Evolutionary conservation across 2,329 filamentous ascomycete genomes (phyloP).

Genomic region (Trichoderma brevicompactum): DNA sequence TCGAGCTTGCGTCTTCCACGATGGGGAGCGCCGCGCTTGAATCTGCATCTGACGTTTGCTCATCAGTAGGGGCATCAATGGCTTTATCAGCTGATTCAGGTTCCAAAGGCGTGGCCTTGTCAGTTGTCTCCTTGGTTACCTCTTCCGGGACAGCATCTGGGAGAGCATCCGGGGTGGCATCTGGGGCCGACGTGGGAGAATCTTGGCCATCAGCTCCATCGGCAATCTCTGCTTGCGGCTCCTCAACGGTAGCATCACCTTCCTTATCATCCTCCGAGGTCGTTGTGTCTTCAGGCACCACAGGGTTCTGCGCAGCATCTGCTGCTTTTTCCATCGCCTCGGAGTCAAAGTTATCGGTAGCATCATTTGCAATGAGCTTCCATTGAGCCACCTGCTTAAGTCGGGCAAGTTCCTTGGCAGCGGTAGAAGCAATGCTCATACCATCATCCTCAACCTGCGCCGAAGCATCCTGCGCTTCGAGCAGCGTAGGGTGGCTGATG

Average conservation of each 20-base stretch:
- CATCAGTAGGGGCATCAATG: slow-evolving; percentile 3
- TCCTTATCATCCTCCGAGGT: slow-evolving; percentile 33
- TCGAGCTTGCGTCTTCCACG: slow-evolving; percentile 5
- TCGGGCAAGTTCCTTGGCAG: slow-evolving; percentile 77
- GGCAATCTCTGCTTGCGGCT: slow-evolving; percentile 30
- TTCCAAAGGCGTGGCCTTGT: background rate
- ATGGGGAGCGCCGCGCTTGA: background rate
- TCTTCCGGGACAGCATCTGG: slow-evolving; percentile 28
- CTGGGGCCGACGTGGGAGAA: slow-evolving; percentile 29
- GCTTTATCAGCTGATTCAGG: slow-evolving; percentile 34
- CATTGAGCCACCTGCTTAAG: slow-evolving; percentile 83
- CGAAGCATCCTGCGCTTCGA: slow-evolving; percentile 68
- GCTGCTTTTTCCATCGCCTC: slow-evolving; percentile 64
- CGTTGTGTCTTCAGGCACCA: slow-evolving; percentile 31
- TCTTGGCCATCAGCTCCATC: slow-evolving; percentile 27
- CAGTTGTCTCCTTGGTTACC: background rate
- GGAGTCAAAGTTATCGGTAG: slow-evolving; percentile 77
- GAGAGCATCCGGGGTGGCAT: slow-evolving; percentile 29
- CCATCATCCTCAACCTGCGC: slow-evolving; percentile 74
- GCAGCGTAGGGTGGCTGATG: slow-evolving; percentile 71
- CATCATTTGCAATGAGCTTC: slow-evolving; percentile 79
- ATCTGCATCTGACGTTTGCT: slow-evolving; percentile 7
- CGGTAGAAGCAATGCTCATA: slow-evolving; percentile 77
- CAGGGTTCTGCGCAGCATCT: slow-evolving; percentile 45
- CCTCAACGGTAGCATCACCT: slow-evolving; percentile 36